These are phyloP conservation scores for Tilletia horrida DNA, from an alignment of 1,284 basidiomycete species.

Conservation along the genomic window DNA sequence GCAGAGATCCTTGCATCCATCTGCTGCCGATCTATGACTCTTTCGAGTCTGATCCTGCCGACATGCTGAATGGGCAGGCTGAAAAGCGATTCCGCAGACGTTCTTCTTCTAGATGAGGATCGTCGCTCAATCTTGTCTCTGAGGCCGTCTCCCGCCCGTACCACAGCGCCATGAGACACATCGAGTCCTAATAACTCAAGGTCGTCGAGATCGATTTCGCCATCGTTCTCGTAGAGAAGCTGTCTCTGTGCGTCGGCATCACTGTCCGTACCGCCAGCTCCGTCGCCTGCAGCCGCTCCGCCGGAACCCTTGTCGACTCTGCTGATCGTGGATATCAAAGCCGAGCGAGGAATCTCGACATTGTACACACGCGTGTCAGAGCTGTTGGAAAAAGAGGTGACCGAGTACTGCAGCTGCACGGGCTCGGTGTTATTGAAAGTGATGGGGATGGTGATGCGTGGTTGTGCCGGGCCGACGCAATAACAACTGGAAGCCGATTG, in stretches of 20 bases:
- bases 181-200: slow-evolving; percentile 31
- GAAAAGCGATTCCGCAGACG: slow-evolving; percentile 31
- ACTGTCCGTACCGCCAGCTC: slow-evolving; percentile 21
- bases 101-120: neutral
- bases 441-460: slow-evolving; percentile 68
- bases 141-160: slow-evolving; percentile 8
- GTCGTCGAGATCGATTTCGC: slow-evolving; percentile 21
- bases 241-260: slow-evolving; percentile 20
- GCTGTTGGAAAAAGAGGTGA: slow-evolving; percentile 67
- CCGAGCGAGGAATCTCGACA: slow-evolving; percentile 61
- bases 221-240: slow-evolving; percentile 27
- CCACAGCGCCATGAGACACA: slow-evolving; percentile 24
- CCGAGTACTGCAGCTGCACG: slow-evolving; percentile 68
- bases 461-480: slow-evolving; percentile 65
- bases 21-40: slow-evolving; percentile 45
- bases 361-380: slow-evolving; percentile 66
- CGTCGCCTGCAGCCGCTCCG: slow-evolving; percentile 17
- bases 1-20: slow-evolving; percentile 40
- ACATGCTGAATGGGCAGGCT: slow-evolving; percentile 38
- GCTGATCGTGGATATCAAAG: slow-evolving; percentile 17
- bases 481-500: slow-evolving; percentile 57
- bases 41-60: slow-evolving; percentile 44
- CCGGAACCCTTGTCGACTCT: neutral
- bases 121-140: neutral
- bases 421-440: slow-evolving; percentile 88